Percentiles rank a stretch among this genome's conserved stretches.
These are phyloP conservation scores for Akanthomyces lecanii DNA, from an alignment of 2,329 filamentous ascomycete species.

Conservation along the genomic window DNA sequence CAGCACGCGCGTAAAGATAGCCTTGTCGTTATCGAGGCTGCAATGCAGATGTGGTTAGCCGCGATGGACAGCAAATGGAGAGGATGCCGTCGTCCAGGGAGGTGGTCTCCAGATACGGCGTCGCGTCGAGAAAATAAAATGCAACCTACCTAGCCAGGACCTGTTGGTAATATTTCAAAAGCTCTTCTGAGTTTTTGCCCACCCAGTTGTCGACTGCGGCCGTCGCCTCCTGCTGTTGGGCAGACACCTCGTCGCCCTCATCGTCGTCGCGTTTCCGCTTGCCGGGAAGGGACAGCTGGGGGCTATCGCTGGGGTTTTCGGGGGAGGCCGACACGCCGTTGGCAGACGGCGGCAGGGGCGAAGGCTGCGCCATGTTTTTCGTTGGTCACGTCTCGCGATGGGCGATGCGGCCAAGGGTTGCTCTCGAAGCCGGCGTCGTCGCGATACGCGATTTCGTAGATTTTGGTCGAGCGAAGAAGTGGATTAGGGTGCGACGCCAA, in stretches of 20 bases:
- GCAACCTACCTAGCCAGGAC: conserved; percentile 36
- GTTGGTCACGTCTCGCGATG: conserved; percentile 23
- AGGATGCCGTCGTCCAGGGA: not conserved
- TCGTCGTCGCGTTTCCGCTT: conserved; percentile 58
- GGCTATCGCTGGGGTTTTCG: conserved; percentile 25
- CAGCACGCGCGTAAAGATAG: conserved; percentile 52
- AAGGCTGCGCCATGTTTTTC: conserved; percentile 39
- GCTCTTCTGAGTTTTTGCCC: conserved; percentile 29
- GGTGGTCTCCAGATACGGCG: not conserved
- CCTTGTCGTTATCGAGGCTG: conserved; percentile 52
- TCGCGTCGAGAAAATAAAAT: conserved; percentile 8
- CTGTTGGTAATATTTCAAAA: conserved; percentile 36
- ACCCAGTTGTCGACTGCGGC: conserved; percentile 23
- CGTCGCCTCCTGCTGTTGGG: conserved; percentile 23
- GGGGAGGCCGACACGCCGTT: conserved; percentile 39
- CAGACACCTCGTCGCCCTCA: conserved; percentile 32
- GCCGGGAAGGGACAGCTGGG: conserved; percentile 33
- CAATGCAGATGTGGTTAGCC: conserved; percentile 27
- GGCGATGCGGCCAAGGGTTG: not conserved
- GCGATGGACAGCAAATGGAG: not conserved
- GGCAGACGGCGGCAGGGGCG: conserved; percentile 25
- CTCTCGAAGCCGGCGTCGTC: conserved; percentile 20
- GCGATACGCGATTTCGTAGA: conserved; percentile 36
- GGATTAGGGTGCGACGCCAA: conserved; percentile 37
- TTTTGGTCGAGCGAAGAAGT: conserved; percentile 22